Conservation (phyloP, 2,329 filamentous ascomycete species). For the Zymoseptoria pseudotritici region DNA sequence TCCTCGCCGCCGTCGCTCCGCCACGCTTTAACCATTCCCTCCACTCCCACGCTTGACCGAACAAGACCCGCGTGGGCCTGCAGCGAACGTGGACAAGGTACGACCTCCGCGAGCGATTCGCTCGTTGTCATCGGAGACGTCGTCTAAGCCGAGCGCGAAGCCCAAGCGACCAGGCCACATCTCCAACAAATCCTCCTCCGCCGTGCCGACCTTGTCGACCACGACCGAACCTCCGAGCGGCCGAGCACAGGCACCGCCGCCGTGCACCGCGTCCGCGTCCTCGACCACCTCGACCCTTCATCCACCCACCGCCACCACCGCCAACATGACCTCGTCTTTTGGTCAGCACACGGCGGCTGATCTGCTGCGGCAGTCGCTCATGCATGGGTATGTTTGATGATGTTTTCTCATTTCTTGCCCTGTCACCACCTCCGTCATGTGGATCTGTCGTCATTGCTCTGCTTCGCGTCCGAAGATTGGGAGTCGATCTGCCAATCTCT, state of each 20-base stretch:
- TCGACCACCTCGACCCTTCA: not conserved
- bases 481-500: slow-evolving; percentile 2
- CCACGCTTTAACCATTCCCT: not conserved
- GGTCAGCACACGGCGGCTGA: slow-evolving; percentile 45
- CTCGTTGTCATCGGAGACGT: slow-evolving; percentile 2
- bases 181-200: slow-evolving; percentile 35
- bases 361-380: slow-evolving; percentile 50
- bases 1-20: not conserved
- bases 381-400: slow-evolving; percentile 45
- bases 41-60: not conserved
- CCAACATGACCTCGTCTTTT: slow-evolving; percentile 8
- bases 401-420: slow-evolving; percentile 1
- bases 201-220: slow-evolving; percentile 39
- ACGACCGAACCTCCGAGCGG: slow-evolving; percentile 5
- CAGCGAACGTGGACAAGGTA: not conserved
- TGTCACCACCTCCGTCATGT: slow-evolving; percentile 10
- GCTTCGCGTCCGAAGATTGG: not conserved
- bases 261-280: not conserved
- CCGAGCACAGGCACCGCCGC: not conserved
- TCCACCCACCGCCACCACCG: slow-evolving; percentile 37
- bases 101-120: not conserved
- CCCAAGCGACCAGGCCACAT: slow-evolving; percentile 20
- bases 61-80: not conserved
- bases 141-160: slow-evolving; percentile 2
- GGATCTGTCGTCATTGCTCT: not conserved